These are phyloP conservation scores for Clitopilus passeckerianus DNA, from an alignment of 768 basidiomycete genomes.

Conservation along the genomic window DNA sequence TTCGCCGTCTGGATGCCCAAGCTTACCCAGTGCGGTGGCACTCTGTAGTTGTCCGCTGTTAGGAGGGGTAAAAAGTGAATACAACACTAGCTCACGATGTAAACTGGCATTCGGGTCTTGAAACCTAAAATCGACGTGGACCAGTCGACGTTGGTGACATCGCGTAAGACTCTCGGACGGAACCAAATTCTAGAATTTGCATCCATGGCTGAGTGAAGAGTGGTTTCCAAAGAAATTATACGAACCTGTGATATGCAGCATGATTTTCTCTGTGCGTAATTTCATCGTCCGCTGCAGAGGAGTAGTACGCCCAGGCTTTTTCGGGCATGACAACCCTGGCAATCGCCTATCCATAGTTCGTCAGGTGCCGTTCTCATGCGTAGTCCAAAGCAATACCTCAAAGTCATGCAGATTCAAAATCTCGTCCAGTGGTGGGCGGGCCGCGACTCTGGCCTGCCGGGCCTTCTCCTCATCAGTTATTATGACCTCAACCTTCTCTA, in stretches of 20 bases:
- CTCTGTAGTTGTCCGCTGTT: slow-evolving; percentile 22
- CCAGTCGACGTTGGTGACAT: slow-evolving; percentile 85
- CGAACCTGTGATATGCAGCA: slow-evolving; percentile 81
- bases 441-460: slow-evolving; percentile 54
- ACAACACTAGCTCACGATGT: slow-evolving; percentile 49
- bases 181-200: slow-evolving; percentile 70
- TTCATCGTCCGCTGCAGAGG: slow-evolving; percentile 95
- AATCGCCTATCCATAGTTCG: slow-evolving; percentile 51
- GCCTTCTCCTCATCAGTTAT: slow-evolving; percentile 70
- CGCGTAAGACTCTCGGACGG: slow-evolving; percentile 78
- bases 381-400: slow-evolving; percentile 46
- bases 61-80: not conserved
- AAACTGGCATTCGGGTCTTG: slow-evolving; percentile 70
- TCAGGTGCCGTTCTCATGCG: not conserved
- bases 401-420: slow-evolving; percentile 93
- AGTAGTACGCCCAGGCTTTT: slow-evolving; percentile 96
- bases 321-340: slow-evolving; percentile 77
- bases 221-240: not conserved
- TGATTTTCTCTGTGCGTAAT: slow-evolving; percentile 89
- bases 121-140: slow-evolving; percentile 80
- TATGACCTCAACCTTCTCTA: slow-evolving; percentile 55
- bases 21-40: slow-evolving; percentile 89
- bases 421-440: slow-evolving; percentile 69
- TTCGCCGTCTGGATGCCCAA: slow-evolving; percentile 95
- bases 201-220: not conserved